Conservation (phyloP, 192 early-diverging fungal species). For the Coemansia sp. region DNA sequence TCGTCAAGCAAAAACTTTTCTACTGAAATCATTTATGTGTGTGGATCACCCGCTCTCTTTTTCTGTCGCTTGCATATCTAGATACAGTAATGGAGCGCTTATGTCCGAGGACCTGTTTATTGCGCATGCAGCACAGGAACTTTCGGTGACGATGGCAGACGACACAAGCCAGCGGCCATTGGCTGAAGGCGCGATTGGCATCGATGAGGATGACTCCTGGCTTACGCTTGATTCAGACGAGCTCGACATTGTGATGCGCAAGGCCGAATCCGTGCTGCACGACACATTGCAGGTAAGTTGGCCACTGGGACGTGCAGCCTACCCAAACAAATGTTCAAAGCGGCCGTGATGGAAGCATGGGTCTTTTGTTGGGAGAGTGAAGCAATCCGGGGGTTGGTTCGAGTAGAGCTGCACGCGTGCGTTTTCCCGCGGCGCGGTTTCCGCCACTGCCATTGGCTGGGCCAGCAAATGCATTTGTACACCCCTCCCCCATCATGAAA, state of each 20-base stretch:
- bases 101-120: slow-evolving; percentile 18
- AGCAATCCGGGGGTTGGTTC: slow-evolving; percentile 4
- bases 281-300: slow-evolving; percentile 39
- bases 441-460: slow-evolving; percentile 24
- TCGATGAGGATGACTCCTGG: slow-evolving; percentile 52
- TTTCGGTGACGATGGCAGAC: slow-evolving; percentile 10
- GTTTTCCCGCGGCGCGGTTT: slow-evolving; percentile 39
- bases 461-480: slow-evolving; percentile 7
- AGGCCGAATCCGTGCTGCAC: slow-evolving; percentile 36
- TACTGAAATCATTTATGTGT: too few relatives aligned
- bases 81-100: slow-evolving; percentile 12
- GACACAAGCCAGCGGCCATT: neutral
- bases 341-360: neutral
- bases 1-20: slow-evolving; percentile 4
- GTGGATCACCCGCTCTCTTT: slow-evolving; percentile 3
- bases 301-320: slow-evolving; percentile 3
- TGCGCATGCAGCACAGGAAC: slow-evolving; percentile 8
- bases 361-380: neutral
- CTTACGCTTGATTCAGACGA: slow-evolving; percentile 37
- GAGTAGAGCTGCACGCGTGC: slow-evolving; percentile 18
- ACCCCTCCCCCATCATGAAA: slow-evolving; percentile 6
- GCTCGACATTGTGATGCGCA: slow-evolving; percentile 46
- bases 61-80: slow-evolving; percentile 5
- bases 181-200: slow-evolving; percentile 4
- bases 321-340: neutral